Base-by-base conservation (phyloP, 1,284 basidiomycete genomes). In the Salmacisia buchloeana region DNA sequence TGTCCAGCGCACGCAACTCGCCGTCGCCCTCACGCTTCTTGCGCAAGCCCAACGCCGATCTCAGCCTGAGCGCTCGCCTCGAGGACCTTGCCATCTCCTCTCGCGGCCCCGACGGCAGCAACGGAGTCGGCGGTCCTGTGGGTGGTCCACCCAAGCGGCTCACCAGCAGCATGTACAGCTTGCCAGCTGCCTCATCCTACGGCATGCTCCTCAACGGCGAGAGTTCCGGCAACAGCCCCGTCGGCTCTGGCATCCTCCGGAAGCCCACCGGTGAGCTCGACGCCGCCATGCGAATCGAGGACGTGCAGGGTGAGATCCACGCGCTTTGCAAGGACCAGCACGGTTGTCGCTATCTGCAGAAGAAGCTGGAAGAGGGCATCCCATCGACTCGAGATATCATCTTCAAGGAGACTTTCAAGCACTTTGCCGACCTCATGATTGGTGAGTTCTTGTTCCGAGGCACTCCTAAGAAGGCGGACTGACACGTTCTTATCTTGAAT, bases 281-380 rank as follows among this genome's bases (percentile, higher is more conserved):
- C 35, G 70, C 62, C 52, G 87, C 91, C 31, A 94, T 92, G 49
- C 88, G 92, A 59, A 85, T 98, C 62, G 96, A 99, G 80, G 96
- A 99, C 77, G 83, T 99, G 52, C 88, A 90, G 72, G 94, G 94
- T 67, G 81, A 97, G 81, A 94, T 98, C 71, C 87, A 93, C 31
- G 84, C 86, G 15, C 83, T 98, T 33, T 97, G 94, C 86, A 97
- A 97, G 82, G 96, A 98, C 81, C 96, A 98, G 82, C 96, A 98
- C 81, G 96, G 96, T 2, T 99, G 96, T 80, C 88, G 96, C 39
- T 99, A 97, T 80, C 83, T 98, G 63, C 96, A 98, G 82, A 98
- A 98, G 87, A 98, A 98, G 83, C 85, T 99, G 41, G 96, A 99
- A 81, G 96, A 99, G 90, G 94, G 80, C 92, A 97, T 82, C 34